Evolutionary conservation across 2,329 filamentous ascomycete genomes (phyloP).

Genomic region (Exophiala sp.): DNA sequence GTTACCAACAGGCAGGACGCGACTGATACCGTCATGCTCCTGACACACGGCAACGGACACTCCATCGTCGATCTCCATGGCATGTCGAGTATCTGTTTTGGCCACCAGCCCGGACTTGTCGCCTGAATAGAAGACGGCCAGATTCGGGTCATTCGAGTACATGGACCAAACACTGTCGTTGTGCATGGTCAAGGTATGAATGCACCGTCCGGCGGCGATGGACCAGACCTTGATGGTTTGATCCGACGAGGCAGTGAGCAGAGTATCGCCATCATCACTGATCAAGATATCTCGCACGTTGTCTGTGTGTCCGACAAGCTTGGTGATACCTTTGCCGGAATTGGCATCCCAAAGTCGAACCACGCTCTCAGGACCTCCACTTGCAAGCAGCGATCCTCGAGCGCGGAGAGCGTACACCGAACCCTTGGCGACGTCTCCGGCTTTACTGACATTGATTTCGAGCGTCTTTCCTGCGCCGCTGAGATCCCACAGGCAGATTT

Average conservation of each 20-base stretch:
- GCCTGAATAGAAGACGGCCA: conserved; percentile 89
- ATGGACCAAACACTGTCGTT: conserved; percentile 97
- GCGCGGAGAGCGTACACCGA: conserved; percentile 88
- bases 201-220: conserved; percentile 86
- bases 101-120: conserved; percentile 90
- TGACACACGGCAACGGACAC: conserved; percentile 85
- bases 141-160: conserved; percentile 76
- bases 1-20: conserved; percentile 58
- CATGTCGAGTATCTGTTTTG: conserved; percentile 82
- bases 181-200: conserved; percentile 98
- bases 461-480: conserved; percentile 79
- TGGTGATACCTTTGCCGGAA: conserved; percentile 84
- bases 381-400: conserved; percentile 74
- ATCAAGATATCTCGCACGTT: conserved; percentile 88
- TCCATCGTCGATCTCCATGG: conserved; percentile 75
- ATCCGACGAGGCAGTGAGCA: conserved; percentile 91
- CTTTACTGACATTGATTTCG: conserved; percentile 67
- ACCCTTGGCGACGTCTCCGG: conserved; percentile 79
- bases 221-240: conserved; percentile 99
- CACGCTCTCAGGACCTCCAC: conserved; percentile 88
- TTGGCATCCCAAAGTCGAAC: conserved; percentile 88
- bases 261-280: conserved; percentile 79
- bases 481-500: conserved; percentile 89
- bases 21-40: conserved; percentile 68
- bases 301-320: conserved; percentile 94